Base-by-base conservation (phyloP, 768 basidiomycete genomes). In the Dacryopinax primogenitus region DNA sequence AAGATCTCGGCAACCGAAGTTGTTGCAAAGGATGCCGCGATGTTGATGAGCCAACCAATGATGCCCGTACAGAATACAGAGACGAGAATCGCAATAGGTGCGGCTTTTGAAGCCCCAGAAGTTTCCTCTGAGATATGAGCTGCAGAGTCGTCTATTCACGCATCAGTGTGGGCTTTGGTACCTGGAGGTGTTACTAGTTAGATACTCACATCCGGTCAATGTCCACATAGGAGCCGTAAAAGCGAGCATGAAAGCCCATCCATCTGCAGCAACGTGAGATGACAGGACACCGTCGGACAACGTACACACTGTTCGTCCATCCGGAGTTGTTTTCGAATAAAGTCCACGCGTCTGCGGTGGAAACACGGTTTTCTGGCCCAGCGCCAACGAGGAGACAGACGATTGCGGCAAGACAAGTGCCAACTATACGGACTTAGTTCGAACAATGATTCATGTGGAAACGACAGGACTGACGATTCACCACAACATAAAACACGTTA, bases 211-310 rank as follows among this genome's bases (percentile, higher is more conserved):
- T 67, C 86, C 87, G 1, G 87, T 88, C 64, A 88, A 74, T 1
- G 86, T 87, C 86, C 86, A 88, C 87, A 88, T 88, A 0, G 86
- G 84, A 1, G 87, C 78, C 0, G 86, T 86, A 70, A 88, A 87
- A 0, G 87, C 79, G 47, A 88, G 72, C 67, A 87, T 76, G 72
- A 88, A 88, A 0, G 86, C 85, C 86, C 86, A 87, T 15, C 83
- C 84, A 73, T 79, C 86, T 87, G 69, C n/a, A 16, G 63, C 3
- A 32, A 32, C 58, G 18, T n/a, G 21, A 58, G 71, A 6, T 35
- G 66, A 26, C 28, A 35, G 16, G 18, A 45, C 16, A 23, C 35
- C 6, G 13, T 39, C 18, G 28, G 34, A 51, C 62, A 3, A 68
- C 33, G 6, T 33, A 66, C 66, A 64, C 71, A 87, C 86, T 77